Base-by-base conservation (phyloP, 257 asterid genomes). In the Nemophila menziesii region DNA sequence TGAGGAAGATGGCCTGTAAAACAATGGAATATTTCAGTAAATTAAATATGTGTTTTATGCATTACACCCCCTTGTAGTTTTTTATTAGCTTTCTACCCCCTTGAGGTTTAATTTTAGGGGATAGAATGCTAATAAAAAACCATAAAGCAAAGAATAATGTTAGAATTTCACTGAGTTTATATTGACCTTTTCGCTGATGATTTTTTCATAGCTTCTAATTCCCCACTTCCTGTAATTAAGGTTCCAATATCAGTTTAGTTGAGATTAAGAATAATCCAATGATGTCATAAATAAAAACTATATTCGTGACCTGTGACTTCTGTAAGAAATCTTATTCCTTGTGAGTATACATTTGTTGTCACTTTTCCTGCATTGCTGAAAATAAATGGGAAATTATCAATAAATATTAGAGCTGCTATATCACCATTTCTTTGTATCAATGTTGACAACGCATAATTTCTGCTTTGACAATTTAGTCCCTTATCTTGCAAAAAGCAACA, bases 311-410 rank as follows among this genome's bases (percentile, higher is more conserved):
- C 95, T 66, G 93, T 58, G 40, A 89, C 37, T 59, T 89, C 89
- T 39, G 68, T 76, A 53, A 83, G 77, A 66, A 89, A 78, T 48
- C 97, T 56, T 53, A 89, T 71, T 66, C 97, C 97, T 45, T 89
- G 97, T 34, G 97, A 89, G 63, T 70, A 74, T 33, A 44, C 45
- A 59, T 89, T 83, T 16, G 95, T 78, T 39, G 93, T 83, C 61
- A 84, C 93, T 66, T 75, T 78, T 62, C 71, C 76, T 11, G 92
- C 93, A 40, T 75, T 78, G 56, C 97, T 89, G 90, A 48, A 37
- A 40, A 45, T 33, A 39, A 39, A 50, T n/a, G n/a, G n/a, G n/a
- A n/a, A n/a, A n/a, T n/a, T n/a, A n/a, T n/a, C n/a, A n/a, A n/a
- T n/a, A n/a, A n/a, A n/a, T n/a, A n/a, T n/a, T n/a, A n/a, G n/a